Base-by-base conservation (phyloP, 192 early-diverging fungal genomes). In the Kickxella alabastrina region DNA sequence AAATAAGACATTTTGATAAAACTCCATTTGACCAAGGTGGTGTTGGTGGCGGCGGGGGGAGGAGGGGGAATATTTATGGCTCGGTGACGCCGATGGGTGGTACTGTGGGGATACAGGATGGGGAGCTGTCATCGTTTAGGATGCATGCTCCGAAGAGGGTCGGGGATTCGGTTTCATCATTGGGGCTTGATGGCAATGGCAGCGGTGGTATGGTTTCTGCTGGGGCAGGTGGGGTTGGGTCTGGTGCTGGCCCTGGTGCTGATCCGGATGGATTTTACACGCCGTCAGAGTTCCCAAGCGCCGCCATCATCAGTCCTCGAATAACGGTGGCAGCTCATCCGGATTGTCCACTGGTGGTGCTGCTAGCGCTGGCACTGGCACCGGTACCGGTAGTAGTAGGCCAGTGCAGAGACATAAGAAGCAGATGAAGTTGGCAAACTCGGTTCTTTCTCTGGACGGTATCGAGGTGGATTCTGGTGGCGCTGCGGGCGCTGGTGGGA, bases 1-100 rank as follows among this genome's bases (percentile, higher is more conserved):
- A 76, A 48, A 76, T 76, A 14, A 38, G 67, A n/a, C 65, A 65
- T 12, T 76, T 46, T 35, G 73, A 76, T 53, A 76, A 76, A 23
- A 61, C 60, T 6, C 59, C 50, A 2, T 38, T 49, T 3, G 44
- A 53, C 25, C 31, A 34, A 3, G 52, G 45, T 6, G n/a, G 10
- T 17, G n/a, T n/a, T n/a, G n/a, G n/a, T n/a, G n/a, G n/a, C 49
- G 10, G 10, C 36, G 29, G 27, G 17, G 39, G 31, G 27, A 23
- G 21, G 26, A 29, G 38, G 1, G 35, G 39, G 7, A 3, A 43
- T 25, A 31, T 48, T 15, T 23, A 32, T 18, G 41, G 19, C 29
- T 29, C 32, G 23, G 28, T 36, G 23, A 10, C 32, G 32, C 27
- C 29, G 28, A 29, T 36, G 6, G 31, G 53, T 14, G 58, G 51